Percentiles rank a stretch among this genome's conserved stretches.
Conservation (phyloP, 768 basidiomycete species). For the Amanita thiersii region DNA sequence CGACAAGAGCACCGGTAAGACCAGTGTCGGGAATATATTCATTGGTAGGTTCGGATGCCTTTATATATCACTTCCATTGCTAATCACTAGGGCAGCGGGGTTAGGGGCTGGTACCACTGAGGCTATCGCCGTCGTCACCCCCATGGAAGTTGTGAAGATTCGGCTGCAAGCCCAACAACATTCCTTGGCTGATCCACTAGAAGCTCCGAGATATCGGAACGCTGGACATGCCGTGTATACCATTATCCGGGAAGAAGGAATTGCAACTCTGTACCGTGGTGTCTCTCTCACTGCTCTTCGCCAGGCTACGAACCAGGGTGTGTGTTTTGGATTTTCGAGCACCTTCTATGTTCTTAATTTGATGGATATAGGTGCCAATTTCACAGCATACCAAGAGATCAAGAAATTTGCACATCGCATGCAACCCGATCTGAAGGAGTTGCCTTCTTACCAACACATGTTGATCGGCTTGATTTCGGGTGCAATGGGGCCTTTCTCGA, state of each 20-base stretch:
- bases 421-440: slow-evolving; percentile 72
- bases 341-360: neutral
- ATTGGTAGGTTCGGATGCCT: slow-evolving; percentile 48
- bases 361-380: slow-evolving; percentile 67
- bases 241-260: slow-evolving; percentile 89
- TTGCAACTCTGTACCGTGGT: slow-evolving; percentile 81
- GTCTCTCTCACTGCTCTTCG: slow-evolving; percentile 88
- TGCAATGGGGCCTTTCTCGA: slow-evolving; percentile 97
- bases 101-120: slow-evolving; percentile 94
- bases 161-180: slow-evolving; percentile 96
- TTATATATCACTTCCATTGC: slow-evolving; percentile 3
- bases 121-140: slow-evolving; percentile 90
- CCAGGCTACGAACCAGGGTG: slow-evolving; percentile 97
- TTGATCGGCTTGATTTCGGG: slow-evolving; percentile 91
- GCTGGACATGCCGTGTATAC: slow-evolving; percentile 95
- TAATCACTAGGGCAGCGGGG: slow-evolving; percentile 51
- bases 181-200: slow-evolving; percentile 92
- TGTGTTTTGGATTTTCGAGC: slow-evolving; percentile 4
- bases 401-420: slow-evolving; percentile 72
- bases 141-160: slow-evolving; percentile 99
- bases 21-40: slow-evolving; percentile 76
- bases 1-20: slow-evolving; percentile 70
- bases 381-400: slow-evolving; percentile 95
- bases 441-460: slow-evolving; percentile 97
- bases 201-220: slow-evolving; percentile 90